Percentiles rank a stretch among this genome's conserved stretches.
phyloP scores from a whole-genome alignment of 495 filamentous ascomycete genomes.

The Astrocystis sublimbata region DNA sequence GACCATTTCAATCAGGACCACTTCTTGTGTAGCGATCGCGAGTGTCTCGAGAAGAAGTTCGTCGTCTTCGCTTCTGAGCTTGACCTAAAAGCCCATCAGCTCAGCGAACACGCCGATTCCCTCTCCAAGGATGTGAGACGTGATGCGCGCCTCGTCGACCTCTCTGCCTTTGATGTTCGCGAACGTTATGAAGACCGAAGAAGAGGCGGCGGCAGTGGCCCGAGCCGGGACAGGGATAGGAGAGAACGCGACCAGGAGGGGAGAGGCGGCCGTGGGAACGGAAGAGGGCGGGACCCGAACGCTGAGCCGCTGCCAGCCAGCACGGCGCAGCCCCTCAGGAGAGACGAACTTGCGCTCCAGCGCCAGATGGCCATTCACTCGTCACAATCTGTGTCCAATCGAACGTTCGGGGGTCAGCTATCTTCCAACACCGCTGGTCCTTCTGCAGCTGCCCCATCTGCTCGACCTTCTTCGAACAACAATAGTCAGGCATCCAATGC shows the following conservation, averaged over 20 bases:
- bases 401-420: constrained; percentile 81
- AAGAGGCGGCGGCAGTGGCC: constrained; percentile 57
- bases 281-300: constrained; percentile 61
- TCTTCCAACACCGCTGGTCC: constrained; percentile 41
- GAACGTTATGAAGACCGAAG: constrained; percentile 65
- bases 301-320: constrained; percentile 75
- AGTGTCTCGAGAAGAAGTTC: constrained; percentile 96
- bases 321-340: constrained; percentile 76
- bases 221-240: constrained; percentile 27
- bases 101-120: constrained; percentile 73
- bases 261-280: constrained; percentile 50
- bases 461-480: constrained; percentile 12
- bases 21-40: constrained; percentile 78
- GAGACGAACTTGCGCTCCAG: constrained; percentile 91
- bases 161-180: constrained; percentile 81
- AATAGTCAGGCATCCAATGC: constrained; percentile 12
- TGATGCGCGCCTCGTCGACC: constrained; percentile 83
- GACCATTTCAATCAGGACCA: constrained; percentile 85
- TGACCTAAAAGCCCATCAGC: constrained; percentile 85
- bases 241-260: constrained; percentile 30
- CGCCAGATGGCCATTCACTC: constrained; percentile 89
- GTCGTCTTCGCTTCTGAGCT: constrained; percentile 95
- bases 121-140: constrained; percentile 80
- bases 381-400: constrained; percentile 71
- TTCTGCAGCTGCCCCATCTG: constrained; percentile 20